These are phyloP conservation scores for Penicillium griseofulvum DNA, from an alignment of 2,329 filamentous ascomycete species.

Conservation along the genomic window DNA sequence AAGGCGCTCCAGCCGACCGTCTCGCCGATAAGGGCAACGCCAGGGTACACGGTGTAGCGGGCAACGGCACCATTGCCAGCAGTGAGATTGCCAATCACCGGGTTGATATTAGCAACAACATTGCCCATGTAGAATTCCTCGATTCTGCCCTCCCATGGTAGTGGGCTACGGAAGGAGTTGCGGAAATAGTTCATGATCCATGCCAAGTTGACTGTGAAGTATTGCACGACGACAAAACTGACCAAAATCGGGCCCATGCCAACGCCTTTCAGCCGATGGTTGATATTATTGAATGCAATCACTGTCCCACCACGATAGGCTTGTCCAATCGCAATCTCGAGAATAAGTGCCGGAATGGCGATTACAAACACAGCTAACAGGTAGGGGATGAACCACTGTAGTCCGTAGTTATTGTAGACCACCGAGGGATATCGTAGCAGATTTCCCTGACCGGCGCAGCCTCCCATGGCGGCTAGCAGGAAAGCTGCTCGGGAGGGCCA, in stretches of 20 bases:
- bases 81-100: slow-evolving; percentile 41
- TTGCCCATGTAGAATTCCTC: slow-evolving; percentile 54
- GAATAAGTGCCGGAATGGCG: slow-evolving; percentile 55
- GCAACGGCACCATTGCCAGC: slow-evolving; percentile 41
- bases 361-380: slow-evolving; percentile 55
- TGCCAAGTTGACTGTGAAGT: slow-evolving; percentile 57
- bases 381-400: slow-evolving; percentile 62
- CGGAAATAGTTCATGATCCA: slow-evolving; percentile 62
- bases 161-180: slow-evolving; percentile 53
- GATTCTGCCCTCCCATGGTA: slow-evolving; percentile 54
- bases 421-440: slow-evolving; percentile 58
- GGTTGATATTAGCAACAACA: slow-evolving; percentile 51
- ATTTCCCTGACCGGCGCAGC: slow-evolving; percentile 59
- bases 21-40: slow-evolving; percentile 51
- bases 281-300: slow-evolving; percentile 55
- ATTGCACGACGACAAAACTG: slow-evolving; percentile 56
- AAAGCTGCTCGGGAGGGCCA: slow-evolving; percentile 58
- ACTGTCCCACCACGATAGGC: slow-evolving; percentile 57
- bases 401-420: slow-evolving; percentile 59
- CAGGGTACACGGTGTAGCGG: slow-evolving; percentile 50
- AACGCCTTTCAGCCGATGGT: slow-evolving; percentile 53
- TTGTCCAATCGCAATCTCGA: slow-evolving; percentile 54
- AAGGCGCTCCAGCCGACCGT: slow-evolving; percentile 59
- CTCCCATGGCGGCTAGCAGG: slow-evolving; percentile 58
- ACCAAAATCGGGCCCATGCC: slow-evolving; percentile 55